Evolutionary conservation across 352 stramenopile species (phyloP).

Genomic region (Pythium phragmitis): DNA sequence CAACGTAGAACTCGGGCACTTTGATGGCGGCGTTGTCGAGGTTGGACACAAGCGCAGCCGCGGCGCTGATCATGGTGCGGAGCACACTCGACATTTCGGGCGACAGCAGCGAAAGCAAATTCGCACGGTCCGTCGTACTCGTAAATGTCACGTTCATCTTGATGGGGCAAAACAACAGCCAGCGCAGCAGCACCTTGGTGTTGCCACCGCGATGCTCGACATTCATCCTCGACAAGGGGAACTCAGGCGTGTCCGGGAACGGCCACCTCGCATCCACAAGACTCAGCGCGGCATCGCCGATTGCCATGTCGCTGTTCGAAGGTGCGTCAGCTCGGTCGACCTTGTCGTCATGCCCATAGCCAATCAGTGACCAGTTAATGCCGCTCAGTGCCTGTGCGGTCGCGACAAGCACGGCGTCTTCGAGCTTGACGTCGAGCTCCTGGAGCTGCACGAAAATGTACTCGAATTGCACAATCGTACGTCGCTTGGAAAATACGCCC

Average conservation of each 20-base stretch:
- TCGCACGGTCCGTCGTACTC: constrained; percentile 78
- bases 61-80: constrained; percentile 79
- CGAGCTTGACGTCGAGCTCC: constrained; percentile 84
- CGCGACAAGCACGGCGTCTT: constrained; percentile 76
- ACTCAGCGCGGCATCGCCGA: constrained; percentile 30
- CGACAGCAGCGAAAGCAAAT: constrained; percentile 77
- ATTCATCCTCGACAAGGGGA: constrained; percentile 25
- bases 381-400: constrained; percentile 74
- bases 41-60: constrained; percentile 79
- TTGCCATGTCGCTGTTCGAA: constrained; percentile 20
- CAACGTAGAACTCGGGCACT: constrained; percentile 88
- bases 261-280: constrained; percentile 28
- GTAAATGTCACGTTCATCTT: constrained; percentile 89
- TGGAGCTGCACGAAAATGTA: constrained; percentile 88
- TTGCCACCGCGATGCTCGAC: constrained; percentile 42
- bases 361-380: constrained; percentile 55
- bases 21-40: constrained; percentile 86
- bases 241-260: constrained; percentile 26
- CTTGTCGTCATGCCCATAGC: constrained; percentile 25
- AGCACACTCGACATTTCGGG: constrained; percentile 78
- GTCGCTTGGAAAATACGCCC: constrained; percentile 64
- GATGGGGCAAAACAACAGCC: constrained; percentile 81
- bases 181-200: constrained; percentile 74
- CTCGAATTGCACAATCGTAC: constrained; percentile 75
- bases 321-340: constrained; percentile 29